Evolutionary conservation across 1,284 basidiomycete species (phyloP), one percentile per base, ranked within the genome.

Genomic region (Coniferiporia weirii): DNA sequence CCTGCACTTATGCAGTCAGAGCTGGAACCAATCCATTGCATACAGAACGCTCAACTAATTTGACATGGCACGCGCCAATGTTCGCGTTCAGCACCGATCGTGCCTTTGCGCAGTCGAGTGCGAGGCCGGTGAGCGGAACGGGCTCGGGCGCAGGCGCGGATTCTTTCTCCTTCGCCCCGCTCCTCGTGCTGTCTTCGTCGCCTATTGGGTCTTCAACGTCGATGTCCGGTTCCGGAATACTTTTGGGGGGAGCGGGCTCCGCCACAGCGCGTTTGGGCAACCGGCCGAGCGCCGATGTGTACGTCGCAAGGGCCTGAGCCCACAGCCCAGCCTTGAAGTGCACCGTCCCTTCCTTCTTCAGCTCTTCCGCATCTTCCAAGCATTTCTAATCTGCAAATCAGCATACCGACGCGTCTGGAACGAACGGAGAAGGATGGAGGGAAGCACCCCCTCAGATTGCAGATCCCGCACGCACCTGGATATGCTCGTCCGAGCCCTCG

Each of bases 11-110:
- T 46, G 38, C 38, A 19, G 44, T 59, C 56, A 47, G 44, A 44
- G 6, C 8, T 17, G 6, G 32, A 45, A 51, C 3, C 45, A 40
- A 44, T 36, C 44, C 20, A 19, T 5, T 5, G 27, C 27, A 27
- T 51, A 50, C 20, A 43, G 6, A 19, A 34, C 44, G 53, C 67
- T 82, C 66, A 67, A 91, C 91, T 68, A 90, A 71, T 67, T 91
- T 90, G 2, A 89, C 77, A 67, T 85, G 77, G 66, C 89, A 92
- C 57, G 92, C 93, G 1, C 82, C 91, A 40, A 93, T 84, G 66
- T 95, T 95, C 40, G 87, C 84, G 66, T 90, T 81, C 60, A 94
- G 67, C 10, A 89, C 74, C 13, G 90, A 79, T 60, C 91, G 79
- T 19, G 80, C 75, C 65, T 82, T 84, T 4, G 78, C 74, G 63